Evolutionary conservation across 805 yeast species (phyloP).

Genomic region (Cyberlindnera veronae): DNA sequence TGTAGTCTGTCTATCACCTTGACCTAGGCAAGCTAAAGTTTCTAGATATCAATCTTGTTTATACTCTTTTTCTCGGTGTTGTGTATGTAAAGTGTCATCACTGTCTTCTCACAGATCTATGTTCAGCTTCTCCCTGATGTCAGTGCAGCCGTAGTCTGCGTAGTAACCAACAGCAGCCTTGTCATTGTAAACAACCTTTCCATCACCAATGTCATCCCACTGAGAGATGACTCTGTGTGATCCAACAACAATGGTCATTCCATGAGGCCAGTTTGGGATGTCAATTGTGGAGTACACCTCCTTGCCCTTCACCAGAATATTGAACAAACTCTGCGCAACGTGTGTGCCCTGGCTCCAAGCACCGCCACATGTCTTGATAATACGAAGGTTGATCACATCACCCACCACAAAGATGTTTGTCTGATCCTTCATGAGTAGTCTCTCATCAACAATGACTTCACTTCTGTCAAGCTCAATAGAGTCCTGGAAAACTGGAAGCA

Average conservation of each 20-base stretch:
- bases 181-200: conserved; percentile 28
- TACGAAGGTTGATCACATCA: conserved; percentile 34
- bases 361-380: conserved; percentile 41
- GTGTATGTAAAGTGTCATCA: neutral
- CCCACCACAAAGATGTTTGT: conserved; percentile 36
- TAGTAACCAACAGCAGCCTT: conserved; percentile 28
- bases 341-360: conserved; percentile 29
- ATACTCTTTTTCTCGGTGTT: too few relatives aligned
- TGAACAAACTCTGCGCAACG: conserved; percentile 21
- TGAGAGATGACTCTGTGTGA: conserved; percentile 20
- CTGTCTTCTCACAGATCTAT: conserved; percentile 9
- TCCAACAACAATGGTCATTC: conserved; percentile 29
- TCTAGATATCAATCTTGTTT: too few relatives aligned
- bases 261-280: conserved; percentile 19
- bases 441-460: conserved; percentile 28
- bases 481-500: conserved; percentile 23
- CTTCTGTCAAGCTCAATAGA: conserved; percentile 21
- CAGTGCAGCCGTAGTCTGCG: conserved; percentile 28
- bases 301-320: conserved; percentile 14
- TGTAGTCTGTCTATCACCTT: too few relatives aligned
- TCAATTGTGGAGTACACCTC: conserved; percentile 15
- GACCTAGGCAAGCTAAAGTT: too few relatives aligned
- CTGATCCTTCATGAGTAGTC: conserved; percentile 23
- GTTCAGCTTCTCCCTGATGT: conserved; percentile 11
- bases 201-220: conserved; percentile 27